These are phyloP conservation scores for Termitomyces sp. DNA, from an alignment of 768 basidiomycete species.

Conservation along the genomic window DNA sequence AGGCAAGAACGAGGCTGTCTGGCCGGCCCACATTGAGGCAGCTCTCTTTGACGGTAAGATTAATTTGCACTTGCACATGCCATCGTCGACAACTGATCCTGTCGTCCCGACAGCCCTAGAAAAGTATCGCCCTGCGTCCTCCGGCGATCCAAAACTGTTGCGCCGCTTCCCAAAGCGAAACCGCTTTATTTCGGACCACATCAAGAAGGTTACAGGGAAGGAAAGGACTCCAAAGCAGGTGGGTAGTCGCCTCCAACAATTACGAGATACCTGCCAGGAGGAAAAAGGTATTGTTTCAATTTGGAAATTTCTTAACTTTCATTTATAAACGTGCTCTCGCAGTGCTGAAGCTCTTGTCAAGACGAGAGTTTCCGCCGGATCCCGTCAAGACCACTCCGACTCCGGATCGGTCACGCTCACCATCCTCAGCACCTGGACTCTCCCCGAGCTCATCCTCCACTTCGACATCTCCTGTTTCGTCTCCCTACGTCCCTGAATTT, in stretches of 20 bases:
- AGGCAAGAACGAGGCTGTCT: conserved; percentile 47
- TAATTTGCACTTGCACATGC: conserved; percentile 1
- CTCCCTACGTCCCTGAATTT: conserved; percentile 8
- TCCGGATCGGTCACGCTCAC: conserved; percentile 5
- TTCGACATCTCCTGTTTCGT: conserved; percentile 10
- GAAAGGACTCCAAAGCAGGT: conserved; percentile 63
- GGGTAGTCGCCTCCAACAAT: conserved; percentile 63
- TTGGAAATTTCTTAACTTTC: neutral
- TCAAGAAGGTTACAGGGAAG: conserved; percentile 48
- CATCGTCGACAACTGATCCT: neutral
- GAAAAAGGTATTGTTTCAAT: conserved; percentile 39
- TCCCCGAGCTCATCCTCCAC: conserved; percentile 4
- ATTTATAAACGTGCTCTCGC: neutral
- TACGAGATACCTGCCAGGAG: conserved; percentile 56
- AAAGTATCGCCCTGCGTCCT: conserved; percentile 48
- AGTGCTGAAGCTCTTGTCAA: conserved; percentile 21
- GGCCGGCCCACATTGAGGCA: conserved; percentile 58
- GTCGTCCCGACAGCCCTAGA: conserved; percentile 35
- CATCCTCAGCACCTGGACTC: conserved; percentile 5
- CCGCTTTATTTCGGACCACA: conserved; percentile 59
- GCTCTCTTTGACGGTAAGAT: conserved; percentile 53
- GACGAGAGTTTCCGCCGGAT: conserved; percentile 11
- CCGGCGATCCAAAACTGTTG: conserved; percentile 44
- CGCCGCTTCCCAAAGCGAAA: conserved; percentile 64
- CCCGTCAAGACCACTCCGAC: conserved; percentile 1